phyloP scores from a whole-genome alignment of 371 early-diverging fungal genomes.

The Mortierella sp. region DNA sequence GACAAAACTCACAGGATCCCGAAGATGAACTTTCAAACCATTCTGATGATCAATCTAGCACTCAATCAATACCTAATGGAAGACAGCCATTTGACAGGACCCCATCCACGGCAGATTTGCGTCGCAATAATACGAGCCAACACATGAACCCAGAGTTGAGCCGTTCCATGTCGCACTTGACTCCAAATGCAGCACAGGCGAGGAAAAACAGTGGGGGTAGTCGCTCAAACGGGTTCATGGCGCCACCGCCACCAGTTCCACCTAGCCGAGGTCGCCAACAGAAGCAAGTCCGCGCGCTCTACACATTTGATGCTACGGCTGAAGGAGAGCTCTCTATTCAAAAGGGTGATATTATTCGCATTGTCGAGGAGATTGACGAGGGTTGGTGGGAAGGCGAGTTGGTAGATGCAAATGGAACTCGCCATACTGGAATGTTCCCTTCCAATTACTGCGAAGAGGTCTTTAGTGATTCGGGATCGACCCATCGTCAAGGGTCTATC shows the following conservation, averaged over 20 bases:
- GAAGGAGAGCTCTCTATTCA: slow-evolving; percentile 78
- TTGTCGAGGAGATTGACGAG: slow-evolving; percentile 81
- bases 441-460: slow-evolving; percentile 79
- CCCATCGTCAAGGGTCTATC: slow-evolving; percentile 47
- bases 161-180: slow-evolving; percentile 55
- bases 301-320: slow-evolving; percentile 74
- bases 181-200: slow-evolving; percentile 51
- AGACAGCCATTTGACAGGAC: slow-evolving; percentile 49
- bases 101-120: slow-evolving; percentile 37
- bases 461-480: slow-evolving; percentile 32
- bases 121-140: slow-evolving; percentile 27
- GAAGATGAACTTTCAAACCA: slow-evolving; percentile 43
- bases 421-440: slow-evolving; percentile 84
- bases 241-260: slow-evolving; percentile 32
- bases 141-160: slow-evolving; percentile 39
- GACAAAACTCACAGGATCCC: slow-evolving; percentile 47
- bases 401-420: slow-evolving; percentile 59
- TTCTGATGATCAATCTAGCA: slow-evolving; percentile 50
- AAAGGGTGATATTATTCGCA: slow-evolving; percentile 79
- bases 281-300: slow-evolving; percentile 71
- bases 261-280: slow-evolving; percentile 42
- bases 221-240: slow-evolving; percentile 41
- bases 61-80: slow-evolving; percentile 47
- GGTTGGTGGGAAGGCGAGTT: slow-evolving; percentile 92
- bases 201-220: slow-evolving; percentile 49